Base-by-base conservation (phyloP, 768 basidiomycete species). In the Tricholoma bakamatsutake region DNA sequence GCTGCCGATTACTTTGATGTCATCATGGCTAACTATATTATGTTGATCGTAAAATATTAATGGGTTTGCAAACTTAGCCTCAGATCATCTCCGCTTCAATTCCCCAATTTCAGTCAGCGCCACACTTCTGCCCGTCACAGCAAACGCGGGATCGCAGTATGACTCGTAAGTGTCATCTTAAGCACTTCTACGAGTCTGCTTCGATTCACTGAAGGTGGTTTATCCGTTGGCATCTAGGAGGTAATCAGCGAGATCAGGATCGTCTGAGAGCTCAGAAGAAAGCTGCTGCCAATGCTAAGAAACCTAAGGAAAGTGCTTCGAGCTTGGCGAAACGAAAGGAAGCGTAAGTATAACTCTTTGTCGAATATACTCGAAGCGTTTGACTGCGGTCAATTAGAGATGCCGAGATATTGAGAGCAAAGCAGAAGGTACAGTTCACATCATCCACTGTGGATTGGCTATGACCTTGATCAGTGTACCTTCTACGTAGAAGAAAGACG, bases 241-340 rank as follows among this genome's bases (percentile, higher is more conserved):
- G 90, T 62, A 90, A 92, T 67, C 89, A 91, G 69, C 81, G 90
- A 52, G 90, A 92, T 6, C 77, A 72, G 69, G 90, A 87, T 69
- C 87, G 90, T 60, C 70, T 72, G 18, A 85, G 82, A 67, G 83
- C 87, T 12, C 82, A 83, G 73, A 92, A 92, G 75, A 90, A 88
- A 71, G 69, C 73, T 12, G 78, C 78, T 1, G 71, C 74, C 6
- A 53, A 59, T 12, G 71, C 70, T 52, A 86, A 84, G 70, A 88
- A 88, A 71, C 68, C 82, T 37, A 90, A 90, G 71, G 88, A 90
- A 69, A 88, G 85, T 62, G 82, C 79, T 10, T 58, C 75, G 1
- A 73, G 48, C 47, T 75, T 91, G 35, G 79, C 81, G 50, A 84
- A 87, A 70, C 81, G 89, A 63, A 87, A 84, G 71, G 88, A 90